Base-by-base conservation (phyloP, 2,329 filamentous ascomycete genomes). In the Apiospora koreana region DNA sequence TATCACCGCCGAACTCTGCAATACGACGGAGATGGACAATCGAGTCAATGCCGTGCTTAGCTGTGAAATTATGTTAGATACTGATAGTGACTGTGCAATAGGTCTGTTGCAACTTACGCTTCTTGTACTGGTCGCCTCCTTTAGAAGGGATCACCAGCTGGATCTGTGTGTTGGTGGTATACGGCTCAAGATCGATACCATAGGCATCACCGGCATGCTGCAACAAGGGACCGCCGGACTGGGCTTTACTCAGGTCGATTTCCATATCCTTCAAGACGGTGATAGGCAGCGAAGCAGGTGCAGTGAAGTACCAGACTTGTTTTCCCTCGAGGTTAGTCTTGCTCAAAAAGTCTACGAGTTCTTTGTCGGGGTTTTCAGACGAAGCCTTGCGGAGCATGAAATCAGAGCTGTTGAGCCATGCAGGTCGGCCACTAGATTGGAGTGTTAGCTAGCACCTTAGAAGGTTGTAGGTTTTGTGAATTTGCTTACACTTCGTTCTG, bases 251-350 rank as follows among this genome's bases (percentile, higher is more conserved):
- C 75, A 89, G 78, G 12, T 86, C 86, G 54, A 93, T 86, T 46
- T 90, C 86, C 72, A 94, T 83, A 73, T 91, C 86, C 77, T 90
- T 87, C 65, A 94, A 82, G 1, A 91, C 85, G 14, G 88, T 89
- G 70, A 94, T 86, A n/a, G 92, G 89, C 2, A 94, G 82, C 14
- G 88, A 89, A 7, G 89, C 87, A 2, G 93, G 93, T 3, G 91
- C 90, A 12, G 91, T 93, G 75, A 95, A 93, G 79, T 94, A 93
- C 93, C 92, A 95, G 71, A 94, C 84, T 78, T 94, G 90, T 83
- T 94, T 94, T 72, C 91, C 91, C 69, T 89, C 83, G 9, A 91
- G 78, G 74, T 88, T 87, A 69, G 86, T 85, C 70, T 87, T 83
- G 75, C 83, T 86, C 75, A 93, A 89, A 68, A 91, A 80, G 28